Percentiles rank a stretch among this genome's conserved stretches.
Evolutionary conservation across 2,329 filamentous ascomycete species (phyloP).

Genomic region (Fonsecaea nubica): DNA sequence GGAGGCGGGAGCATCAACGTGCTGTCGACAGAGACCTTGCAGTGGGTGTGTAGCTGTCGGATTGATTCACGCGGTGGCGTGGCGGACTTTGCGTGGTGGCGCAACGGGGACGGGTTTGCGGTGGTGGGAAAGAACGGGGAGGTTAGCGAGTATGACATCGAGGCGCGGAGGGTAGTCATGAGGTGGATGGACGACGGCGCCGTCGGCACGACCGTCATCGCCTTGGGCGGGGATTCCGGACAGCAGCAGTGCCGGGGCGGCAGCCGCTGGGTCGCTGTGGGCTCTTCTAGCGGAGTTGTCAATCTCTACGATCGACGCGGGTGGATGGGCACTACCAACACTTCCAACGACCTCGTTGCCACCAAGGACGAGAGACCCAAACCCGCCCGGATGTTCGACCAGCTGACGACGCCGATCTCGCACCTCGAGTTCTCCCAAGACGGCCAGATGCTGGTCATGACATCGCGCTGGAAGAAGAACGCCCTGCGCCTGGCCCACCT

Average conservation of each 20-base stretch:
- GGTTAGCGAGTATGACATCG: conserved; percentile 84
- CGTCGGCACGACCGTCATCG: conserved; percentile 81
- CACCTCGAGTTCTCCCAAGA: conserved; percentile 83
- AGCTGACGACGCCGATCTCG: conserved; percentile 85
- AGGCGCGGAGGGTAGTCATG: conserved; percentile 71
- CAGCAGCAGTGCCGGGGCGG: conserved; percentile 62
- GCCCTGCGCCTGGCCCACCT: conserved; percentile 86
- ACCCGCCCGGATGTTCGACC: conserved; percentile 77
- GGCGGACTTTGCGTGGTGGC: conserved; percentile 93
- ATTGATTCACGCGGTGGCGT: conserved; percentile 83
- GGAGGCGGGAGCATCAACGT: conserved; percentile 89
- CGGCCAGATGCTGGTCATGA: conserved; percentile 86
- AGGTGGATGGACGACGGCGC: conserved; percentile 91
- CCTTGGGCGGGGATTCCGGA: conserved; percentile 65
- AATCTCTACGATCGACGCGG: conserved; percentile 85
- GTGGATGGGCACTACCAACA: conserved; percentile 9
- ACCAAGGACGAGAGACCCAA: conserved; percentile 65
- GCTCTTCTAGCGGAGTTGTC: conserved; percentile 83
- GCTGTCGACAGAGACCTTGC: conserved; percentile 76
- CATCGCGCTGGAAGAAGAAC: conserved; percentile 85
- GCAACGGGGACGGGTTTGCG: conserved; percentile 77
- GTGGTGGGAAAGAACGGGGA: conserved; percentile 87
- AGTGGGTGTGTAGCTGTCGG: conserved; percentile 84
- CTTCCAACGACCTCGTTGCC: conserved; percentile 41
- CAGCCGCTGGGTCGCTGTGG: conserved; percentile 87